These are phyloP conservation scores for Coriolopsis trogii DNA, from an alignment of 1,284 basidiomycete genomes.

Conservation along the genomic window DNA sequence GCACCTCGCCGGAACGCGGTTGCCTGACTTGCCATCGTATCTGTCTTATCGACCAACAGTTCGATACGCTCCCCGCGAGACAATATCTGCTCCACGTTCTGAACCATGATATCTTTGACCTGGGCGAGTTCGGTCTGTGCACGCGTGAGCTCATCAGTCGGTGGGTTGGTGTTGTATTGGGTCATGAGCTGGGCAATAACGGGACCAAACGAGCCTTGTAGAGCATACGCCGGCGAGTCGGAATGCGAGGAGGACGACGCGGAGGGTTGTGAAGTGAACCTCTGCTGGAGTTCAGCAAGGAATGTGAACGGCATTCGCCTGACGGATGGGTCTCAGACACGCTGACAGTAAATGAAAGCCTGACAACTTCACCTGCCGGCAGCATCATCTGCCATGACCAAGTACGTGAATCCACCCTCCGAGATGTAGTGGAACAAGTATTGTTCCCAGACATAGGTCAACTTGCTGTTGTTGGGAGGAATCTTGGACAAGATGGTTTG, in stretches of 20 bases:
- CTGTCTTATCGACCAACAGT: slow-evolving; percentile 95
- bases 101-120: slow-evolving; percentile 98
- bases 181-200: slow-evolving; percentile 76
- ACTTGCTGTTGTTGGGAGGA: slow-evolving; percentile 90
- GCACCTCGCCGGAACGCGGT: slow-evolving; percentile 95
- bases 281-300: slow-evolving; percentile 83
- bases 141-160: slow-evolving; percentile 87
- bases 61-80: slow-evolving; percentile 95
- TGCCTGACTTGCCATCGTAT: slow-evolving; percentile 93
- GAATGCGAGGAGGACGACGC: slow-evolving; percentile 49
- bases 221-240: slow-evolving; percentile 56
- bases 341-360: background rate
- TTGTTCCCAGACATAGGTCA: slow-evolving; percentile 96
- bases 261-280: slow-evolving; percentile 68
- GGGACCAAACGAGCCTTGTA: slow-evolving; percentile 73
- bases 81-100: slow-evolving; percentile 95
- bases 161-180: slow-evolving; percentile 88
- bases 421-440: slow-evolving; percentile 96
- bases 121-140: slow-evolving; percentile 92
- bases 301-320: slow-evolving; percentile 96
- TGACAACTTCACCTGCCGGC: slow-evolving; percentile 68
- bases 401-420: slow-evolving; percentile 83
- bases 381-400: slow-evolving; percentile 93
- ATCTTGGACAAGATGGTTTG: slow-evolving; percentile 95
- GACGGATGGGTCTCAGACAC: background rate